Conservation (phyloP, 257 asterid species). For the Przewalskia tangutica region DNA sequence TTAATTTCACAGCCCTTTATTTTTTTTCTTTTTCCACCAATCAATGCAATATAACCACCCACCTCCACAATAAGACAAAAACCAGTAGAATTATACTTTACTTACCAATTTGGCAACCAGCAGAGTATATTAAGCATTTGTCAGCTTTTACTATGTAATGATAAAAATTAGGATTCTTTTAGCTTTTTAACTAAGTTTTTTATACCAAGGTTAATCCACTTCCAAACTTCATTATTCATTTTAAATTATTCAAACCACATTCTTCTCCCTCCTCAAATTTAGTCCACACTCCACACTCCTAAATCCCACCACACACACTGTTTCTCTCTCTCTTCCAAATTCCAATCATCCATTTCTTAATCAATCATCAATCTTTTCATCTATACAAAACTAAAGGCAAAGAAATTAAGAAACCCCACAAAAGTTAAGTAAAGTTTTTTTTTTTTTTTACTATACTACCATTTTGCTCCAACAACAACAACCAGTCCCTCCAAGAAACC, state of each 20-base stretch:
- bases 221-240: slow-evolving; percentile 23
- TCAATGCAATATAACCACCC: background rate
- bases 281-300: background rate
- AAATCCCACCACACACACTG: background rate
- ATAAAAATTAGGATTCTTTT: background rate
- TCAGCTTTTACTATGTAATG: background rate
- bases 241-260: slow-evolving; percentile 17
- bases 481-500: slow-evolving; percentile 38
- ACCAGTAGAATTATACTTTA: background rate
- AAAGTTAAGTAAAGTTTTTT: no score
- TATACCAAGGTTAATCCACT: slow-evolving; percentile 15
- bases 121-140: background rate
- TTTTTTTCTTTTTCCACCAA: background rate
- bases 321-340: slow-evolving; percentile 21
- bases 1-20: background rate
- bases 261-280: slow-evolving; percentile 17
- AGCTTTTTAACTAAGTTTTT: slow-evolving; percentile 8
- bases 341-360: slow-evolving; percentile 22
- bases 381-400: background rate
- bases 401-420: background rate
- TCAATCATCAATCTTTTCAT: slow-evolving; percentile 26
- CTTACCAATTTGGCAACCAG: background rate
- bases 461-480: slow-evolving; percentile 30
- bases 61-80: background rate
- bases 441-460: background rate